Evolutionary conservation across 2,329 filamentous ascomycete species (phyloP), one percentile per base, ranked within the genome.

Genomic region (Arthrobotrys iridis): DNA sequence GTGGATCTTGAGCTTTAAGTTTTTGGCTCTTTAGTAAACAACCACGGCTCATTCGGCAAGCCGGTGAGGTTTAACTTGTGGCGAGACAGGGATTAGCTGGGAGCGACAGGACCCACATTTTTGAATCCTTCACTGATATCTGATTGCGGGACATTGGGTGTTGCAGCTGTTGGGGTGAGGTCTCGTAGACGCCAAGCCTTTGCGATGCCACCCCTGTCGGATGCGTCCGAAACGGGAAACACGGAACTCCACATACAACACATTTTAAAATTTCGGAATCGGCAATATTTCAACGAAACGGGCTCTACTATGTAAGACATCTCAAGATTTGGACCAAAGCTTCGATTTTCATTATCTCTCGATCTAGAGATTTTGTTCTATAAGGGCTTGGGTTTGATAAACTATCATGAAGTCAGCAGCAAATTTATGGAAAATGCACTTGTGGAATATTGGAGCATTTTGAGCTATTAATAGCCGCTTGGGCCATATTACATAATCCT

Each of bases 11-110:
- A 55, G 30, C 28, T 37, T 55, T 52, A 55, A 15, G 5, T 13
- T 4, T 4, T 4, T 33, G 28, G 8, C 24, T 28, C 37, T 30
- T 55, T 55, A 55, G 50, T 55, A 55, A 55, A 55, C 28, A 55
- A 55, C 50, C 50, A 55, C 50, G 50, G 50, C 50, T 55, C 50
- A 55, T 55, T 55, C 50, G 50, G 50, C 50, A 55, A n/a, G 50
- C 48, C 26, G n/a, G n/a, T 35, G 48, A 55, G 30, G 28, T 35
- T 50, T 52, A 8, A 7, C n/a, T n/a, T 55, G 28, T 55, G 50
- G 50, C 50, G 50, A 55, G 50, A 55, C 50, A 37, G 50, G 50
- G 50, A 18, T 55, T n/a, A n/a, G n/a, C 30, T 2, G 46, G n/a
- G 30, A 24, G 18, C 0, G 26, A 13, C 20, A 28, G 48, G 43